Conservation (phyloP, 2,329 filamentous ascomycete genomes). For the Zasmidium cellare region DNA sequence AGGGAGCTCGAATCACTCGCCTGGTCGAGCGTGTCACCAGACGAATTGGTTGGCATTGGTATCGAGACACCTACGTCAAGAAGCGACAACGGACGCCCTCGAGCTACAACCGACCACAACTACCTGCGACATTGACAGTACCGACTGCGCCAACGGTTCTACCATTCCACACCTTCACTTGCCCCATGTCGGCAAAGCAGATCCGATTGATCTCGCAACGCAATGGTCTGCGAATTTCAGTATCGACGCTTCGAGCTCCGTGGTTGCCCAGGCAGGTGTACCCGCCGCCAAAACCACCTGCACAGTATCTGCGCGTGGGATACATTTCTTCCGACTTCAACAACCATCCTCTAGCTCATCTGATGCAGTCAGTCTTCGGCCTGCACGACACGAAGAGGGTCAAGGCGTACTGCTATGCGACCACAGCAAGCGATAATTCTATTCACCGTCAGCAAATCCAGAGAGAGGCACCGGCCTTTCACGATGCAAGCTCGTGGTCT, state of each 20-base stretch:
- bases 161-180: constrained; percentile 97
- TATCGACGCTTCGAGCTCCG: constrained; percentile 78
- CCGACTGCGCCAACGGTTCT: constrained; percentile 91
- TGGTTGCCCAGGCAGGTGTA: constrained; percentile 85
- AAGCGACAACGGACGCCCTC: constrained; percentile 56
- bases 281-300: constrained; percentile 79
- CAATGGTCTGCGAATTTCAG: constrained; percentile 90
- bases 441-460: constrained; percentile 91
- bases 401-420: constrained; percentile 92
- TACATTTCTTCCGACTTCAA: constrained; percentile 99
- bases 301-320: constrained; percentile 82
- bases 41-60: constrained; percentile 79
- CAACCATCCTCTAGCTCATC: constrained; percentile 91
- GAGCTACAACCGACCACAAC: constrained; percentile 69
- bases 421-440: constrained; percentile 86
- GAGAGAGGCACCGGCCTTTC: constrained; percentile 84
- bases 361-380: constrained; percentile 99
- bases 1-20: constrained; percentile 81
- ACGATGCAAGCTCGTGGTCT: constrained; percentile 83
- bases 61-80: constrained; percentile 73
- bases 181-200: constrained; percentile 84
- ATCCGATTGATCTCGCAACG: constrained; percentile 93
- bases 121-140: constrained; percentile 71
- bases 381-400: constrained; percentile 74
- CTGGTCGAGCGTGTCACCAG: constrained; percentile 83